phyloP scores from a whole-genome alignment of 495 filamentous ascomycete genomes.

The Penicillium cosmopolitanum region DNA sequence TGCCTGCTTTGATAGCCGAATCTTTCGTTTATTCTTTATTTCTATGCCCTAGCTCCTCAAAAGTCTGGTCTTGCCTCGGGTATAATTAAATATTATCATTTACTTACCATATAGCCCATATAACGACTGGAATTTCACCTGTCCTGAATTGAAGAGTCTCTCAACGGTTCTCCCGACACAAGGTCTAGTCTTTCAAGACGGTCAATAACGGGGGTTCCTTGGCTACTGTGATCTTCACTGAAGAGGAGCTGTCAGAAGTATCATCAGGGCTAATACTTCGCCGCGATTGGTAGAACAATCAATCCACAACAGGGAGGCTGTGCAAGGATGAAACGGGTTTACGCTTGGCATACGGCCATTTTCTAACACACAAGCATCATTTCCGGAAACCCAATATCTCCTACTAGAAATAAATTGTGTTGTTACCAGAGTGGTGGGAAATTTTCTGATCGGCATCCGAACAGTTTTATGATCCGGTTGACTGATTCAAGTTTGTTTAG shows the following conservation, averaged over 20 bases:
- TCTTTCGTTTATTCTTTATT: background rate
- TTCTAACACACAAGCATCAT: background rate
- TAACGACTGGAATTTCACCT: background rate
- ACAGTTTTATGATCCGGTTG: too few species aligned
- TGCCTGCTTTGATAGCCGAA: background rate
- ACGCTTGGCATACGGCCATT: background rate
- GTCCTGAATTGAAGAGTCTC: background rate
- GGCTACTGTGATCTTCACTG: background rate
- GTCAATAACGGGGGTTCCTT: background rate
- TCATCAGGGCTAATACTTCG: background rate
- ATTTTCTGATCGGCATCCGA: too few species aligned
- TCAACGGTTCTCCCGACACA: background rate
- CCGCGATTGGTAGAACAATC: background rate
- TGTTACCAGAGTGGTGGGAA: too few species aligned
- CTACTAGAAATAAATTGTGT: too few species aligned
- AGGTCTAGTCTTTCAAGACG: background rate
- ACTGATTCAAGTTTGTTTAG: too few species aligned
- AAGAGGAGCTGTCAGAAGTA: background rate
- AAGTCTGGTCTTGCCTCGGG: too few species aligned
- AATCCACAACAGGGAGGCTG: slow-evolving; percentile 1
- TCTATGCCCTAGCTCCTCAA: background rate
- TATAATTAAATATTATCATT: too few species aligned
- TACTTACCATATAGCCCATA: background rate
- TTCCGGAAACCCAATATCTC: too few species aligned
- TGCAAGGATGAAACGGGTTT: background rate